Conservation (phyloP, 176 grass and related monocot species). For the Bothriochloa decipiens region DNA sequence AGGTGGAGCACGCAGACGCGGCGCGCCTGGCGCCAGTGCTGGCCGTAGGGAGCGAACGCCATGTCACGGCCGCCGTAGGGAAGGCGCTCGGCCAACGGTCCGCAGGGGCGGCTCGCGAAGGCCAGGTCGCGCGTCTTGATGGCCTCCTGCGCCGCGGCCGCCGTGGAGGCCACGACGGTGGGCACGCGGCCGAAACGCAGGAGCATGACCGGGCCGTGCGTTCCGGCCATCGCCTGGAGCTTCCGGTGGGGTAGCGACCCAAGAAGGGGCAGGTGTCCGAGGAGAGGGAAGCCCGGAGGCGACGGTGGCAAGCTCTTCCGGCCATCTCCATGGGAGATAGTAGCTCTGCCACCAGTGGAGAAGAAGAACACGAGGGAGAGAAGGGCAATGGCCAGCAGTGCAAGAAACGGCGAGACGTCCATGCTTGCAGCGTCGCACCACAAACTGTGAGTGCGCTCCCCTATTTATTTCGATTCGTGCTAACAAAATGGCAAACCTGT, state of each 20-base stretch:
- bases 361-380: too few species aligned
- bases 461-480: too few species aligned
- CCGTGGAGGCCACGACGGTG: slow-evolving; percentile 46
- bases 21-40: slow-evolving; percentile 56
- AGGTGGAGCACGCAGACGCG: slow-evolving; percentile 55
- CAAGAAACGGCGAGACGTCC: too few species aligned
- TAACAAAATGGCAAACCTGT: too few species aligned
- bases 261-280: slow-evolving; percentile 55
- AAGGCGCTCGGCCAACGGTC: slow-evolving; percentile 32
- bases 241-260: slow-evolving; percentile 42
- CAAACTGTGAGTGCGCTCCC: too few species aligned
- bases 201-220: slow-evolving; percentile 56
- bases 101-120: slow-evolving; percentile 29
- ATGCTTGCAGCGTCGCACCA: too few species aligned
- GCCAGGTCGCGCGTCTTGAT: slow-evolving; percentile 53
- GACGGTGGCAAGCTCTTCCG: neutral
- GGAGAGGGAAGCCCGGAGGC: slow-evolving; percentile 34
- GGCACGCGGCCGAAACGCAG: slow-evolving; percentile 45
- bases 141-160: slow-evolving; percentile 44
- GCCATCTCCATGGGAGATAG: too few species aligned
- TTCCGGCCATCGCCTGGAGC: neutral
- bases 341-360: too few species aligned
- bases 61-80: slow-evolving; percentile 42
- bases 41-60: slow-evolving; percentile 53
- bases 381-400: too few species aligned